These are phyloP conservation scores for Fusarium albosuccineum DNA, from an alignment of 2,329 filamentous ascomycete genomes.

Conservation along the genomic window DNA sequence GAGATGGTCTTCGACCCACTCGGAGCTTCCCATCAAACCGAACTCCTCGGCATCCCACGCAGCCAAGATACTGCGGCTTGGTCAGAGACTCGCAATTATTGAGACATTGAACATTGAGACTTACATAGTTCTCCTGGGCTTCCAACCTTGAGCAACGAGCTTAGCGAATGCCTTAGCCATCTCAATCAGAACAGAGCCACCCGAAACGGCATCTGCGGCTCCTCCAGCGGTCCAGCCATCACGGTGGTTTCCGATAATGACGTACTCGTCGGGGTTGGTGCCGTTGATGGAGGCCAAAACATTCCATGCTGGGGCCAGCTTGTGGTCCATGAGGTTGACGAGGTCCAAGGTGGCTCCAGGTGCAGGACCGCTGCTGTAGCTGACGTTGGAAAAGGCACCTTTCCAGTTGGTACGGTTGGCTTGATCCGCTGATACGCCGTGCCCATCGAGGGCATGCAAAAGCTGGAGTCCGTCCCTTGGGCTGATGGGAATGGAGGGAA, in stretches of 20 bases:
- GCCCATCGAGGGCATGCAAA: constrained; percentile 16
- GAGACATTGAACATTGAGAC: neutral
- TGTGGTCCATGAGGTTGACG: constrained; percentile 34
- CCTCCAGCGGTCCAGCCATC: constrained; percentile 68
- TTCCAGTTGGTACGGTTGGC: constrained; percentile 33
- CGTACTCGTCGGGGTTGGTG: constrained; percentile 56
- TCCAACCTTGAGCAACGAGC: constrained; percentile 62
- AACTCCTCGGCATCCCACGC: constrained; percentile 37
- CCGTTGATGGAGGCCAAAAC: constrained; percentile 58
- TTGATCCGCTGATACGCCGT: constrained; percentile 14
- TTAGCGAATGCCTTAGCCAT: constrained; percentile 63
- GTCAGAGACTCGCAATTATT: neutral
- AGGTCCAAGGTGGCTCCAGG: constrained; percentile 13
- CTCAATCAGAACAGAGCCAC: constrained; percentile 63
- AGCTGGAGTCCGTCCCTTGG: constrained; percentile 29
- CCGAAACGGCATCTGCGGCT: constrained; percentile 65
- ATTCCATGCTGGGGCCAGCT: constrained; percentile 40
- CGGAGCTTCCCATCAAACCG: constrained; percentile 32
- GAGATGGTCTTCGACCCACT: constrained; percentile 32
- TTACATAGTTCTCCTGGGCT: constrained; percentile 62
- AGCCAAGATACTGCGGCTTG: constrained; percentile 1
- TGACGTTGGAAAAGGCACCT: constrained; percentile 29
- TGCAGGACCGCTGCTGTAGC: constrained; percentile 31
- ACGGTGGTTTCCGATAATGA: constrained; percentile 65
- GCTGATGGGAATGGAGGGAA: constrained; percentile 32